A percentile compares a stretch with the other conserved stretches of the same genome.
Conservation (phyloP, 495 filamentous ascomycete genomes). For the Xylaria grammica region DNA sequence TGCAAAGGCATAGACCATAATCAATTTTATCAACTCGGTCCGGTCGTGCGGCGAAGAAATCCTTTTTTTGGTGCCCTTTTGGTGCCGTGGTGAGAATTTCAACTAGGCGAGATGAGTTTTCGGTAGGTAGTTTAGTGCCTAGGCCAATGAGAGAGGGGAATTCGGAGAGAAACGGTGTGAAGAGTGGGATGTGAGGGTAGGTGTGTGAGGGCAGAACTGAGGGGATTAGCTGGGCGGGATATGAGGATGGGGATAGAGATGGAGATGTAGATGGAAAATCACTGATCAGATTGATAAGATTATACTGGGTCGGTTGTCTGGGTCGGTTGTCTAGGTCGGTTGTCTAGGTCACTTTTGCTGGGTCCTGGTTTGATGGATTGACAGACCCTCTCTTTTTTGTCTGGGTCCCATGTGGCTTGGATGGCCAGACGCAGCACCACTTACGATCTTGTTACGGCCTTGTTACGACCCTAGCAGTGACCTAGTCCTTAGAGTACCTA, state of each 20-base stretch:
- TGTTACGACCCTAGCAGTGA: too few relatives aligned
- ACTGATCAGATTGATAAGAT: slow-evolving; percentile 52
- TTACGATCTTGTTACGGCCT: too few relatives aligned
- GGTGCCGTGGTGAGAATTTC: neutral
- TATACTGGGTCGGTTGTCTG: slow-evolving; percentile 18
- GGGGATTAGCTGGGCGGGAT: slow-evolving; percentile 6
- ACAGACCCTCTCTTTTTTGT: neutral
- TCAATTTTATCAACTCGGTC: neutral
- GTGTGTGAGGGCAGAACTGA: slow-evolving; percentile 21
- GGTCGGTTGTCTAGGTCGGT: neutral
- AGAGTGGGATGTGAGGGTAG: neutral
- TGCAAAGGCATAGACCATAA: neutral
- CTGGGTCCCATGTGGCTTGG: neutral
- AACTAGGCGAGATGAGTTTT: neutral
- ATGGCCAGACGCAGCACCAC: too few relatives aligned
- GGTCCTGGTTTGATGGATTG: too few relatives aligned
- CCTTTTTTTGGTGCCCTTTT: neutral
- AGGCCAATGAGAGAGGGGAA: neutral
- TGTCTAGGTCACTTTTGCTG: too few relatives aligned
- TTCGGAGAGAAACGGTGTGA: slow-evolving; percentile 5
- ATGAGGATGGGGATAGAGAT: slow-evolving; percentile 15
- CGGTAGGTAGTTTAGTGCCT: neutral
- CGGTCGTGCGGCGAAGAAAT: slow-evolving; percentile 6
- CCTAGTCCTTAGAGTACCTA: too few relatives aligned
- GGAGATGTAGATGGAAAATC: slow-evolving; percentile 29